Conservation (phyloP, 257 asterid genomes). For the Cruciata laevipes region DNA sequence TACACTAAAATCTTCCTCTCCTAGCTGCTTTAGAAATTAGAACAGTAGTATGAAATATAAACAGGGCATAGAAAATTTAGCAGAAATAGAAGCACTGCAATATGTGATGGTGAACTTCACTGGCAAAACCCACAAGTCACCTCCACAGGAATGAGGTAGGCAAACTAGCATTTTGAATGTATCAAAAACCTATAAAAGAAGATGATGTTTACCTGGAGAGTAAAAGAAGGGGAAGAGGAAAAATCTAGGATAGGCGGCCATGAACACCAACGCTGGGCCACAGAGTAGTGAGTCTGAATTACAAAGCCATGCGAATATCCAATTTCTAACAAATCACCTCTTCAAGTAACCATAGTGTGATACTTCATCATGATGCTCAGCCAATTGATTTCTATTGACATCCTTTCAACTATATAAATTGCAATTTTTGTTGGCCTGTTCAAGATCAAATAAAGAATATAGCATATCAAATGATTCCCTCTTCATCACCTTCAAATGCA, state of each 20-base stretch:
- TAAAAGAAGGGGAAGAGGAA: background rate
- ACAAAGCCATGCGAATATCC: background rate
- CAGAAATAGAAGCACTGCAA: too few relatives aligned
- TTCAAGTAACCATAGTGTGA: background rate
- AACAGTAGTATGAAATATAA: background rate
- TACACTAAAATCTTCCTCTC: background rate
- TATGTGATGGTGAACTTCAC: too few relatives aligned
- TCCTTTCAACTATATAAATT: background rate
- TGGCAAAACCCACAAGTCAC: too few relatives aligned
- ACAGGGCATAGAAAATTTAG: too few relatives aligned
- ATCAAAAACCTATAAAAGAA: too few relatives aligned
- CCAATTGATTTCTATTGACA: background rate
- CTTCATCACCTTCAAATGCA: background rate
- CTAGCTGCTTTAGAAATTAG: background rate
- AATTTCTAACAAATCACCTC: background rate
- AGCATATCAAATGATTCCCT: background rate
- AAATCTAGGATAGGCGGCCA: too few relatives aligned
- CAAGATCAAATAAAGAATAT: slow-evolving; percentile 4
- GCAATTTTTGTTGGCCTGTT: background rate
- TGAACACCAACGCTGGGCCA: background rate
- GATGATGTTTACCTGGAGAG: background rate
- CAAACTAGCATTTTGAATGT: too few relatives aligned
- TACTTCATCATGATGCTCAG: background rate
- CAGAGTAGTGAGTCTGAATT: background rate
- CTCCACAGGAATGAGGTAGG: too few relatives aligned